Evolutionary conservation across 1,139 yeast species (phyloP), one percentile per base, ranked within the genome.

Genomic region (Torulaspora globosa): DNA sequence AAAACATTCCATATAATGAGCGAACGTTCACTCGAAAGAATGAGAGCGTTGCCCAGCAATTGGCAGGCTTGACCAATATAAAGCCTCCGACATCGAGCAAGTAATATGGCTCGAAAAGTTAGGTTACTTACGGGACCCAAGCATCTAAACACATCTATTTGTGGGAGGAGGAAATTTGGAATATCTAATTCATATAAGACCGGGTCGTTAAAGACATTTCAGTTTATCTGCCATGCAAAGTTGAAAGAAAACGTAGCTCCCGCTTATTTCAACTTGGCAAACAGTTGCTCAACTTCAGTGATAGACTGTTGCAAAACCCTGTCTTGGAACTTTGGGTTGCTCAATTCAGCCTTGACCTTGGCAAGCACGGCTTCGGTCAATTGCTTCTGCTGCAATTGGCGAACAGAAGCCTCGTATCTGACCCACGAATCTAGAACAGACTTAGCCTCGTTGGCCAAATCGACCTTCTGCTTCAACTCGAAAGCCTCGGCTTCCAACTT

Each of bases 391-490:
- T 92, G 96, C 67, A 84, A 74, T 78, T 88, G 96, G 76, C 97
- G 92, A 63, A 90, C 94, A 69, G 88, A 90, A 60, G 88, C 84
- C 78, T 92, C 98, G 72, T 86, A 88, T 82, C 97, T 88, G 62
- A 89, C 97, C 98, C 98, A 92, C 30, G 97, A 88, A 74, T 92
- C 98, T 69, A 92, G 82, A 52, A 92, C 95, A 50, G 95, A 74
- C 77, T 85, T 89, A 66, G 97, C 97, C 76, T 89, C 96, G 52
- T 74, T 63, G 52, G 95, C 92, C 61, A 88, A 80, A 55, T 84
- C 92, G 58, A 87, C 88, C 69, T 82, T 73, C 77, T 92, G 98
- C 78, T 89, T 85, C 70, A 86, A 79, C 73, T 84, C 96, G 65
- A 90, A 92, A 44, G 92, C 81, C 72, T 88, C 79, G 55, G 97